A percentile compares a stretch with the other conserved stretches of the same genome.
Conservation (phyloP, 306 rosid species). For the Dryas octopetala region DNA sequence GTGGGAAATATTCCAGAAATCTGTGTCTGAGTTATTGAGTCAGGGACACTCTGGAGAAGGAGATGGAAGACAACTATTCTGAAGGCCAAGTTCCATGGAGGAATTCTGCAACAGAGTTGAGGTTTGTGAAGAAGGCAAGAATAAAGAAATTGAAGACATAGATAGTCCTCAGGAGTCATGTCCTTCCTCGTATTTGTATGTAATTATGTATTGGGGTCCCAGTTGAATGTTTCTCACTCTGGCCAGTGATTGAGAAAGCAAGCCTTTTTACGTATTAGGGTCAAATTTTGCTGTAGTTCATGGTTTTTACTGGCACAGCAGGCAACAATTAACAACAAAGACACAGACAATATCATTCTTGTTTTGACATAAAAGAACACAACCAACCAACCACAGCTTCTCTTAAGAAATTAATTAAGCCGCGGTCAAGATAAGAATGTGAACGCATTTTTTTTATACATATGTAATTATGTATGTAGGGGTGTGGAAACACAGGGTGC, state of each 20-base stretch:
- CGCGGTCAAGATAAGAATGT: background rate
- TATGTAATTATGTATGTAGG: too few species aligned
- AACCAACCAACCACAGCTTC: too few species aligned
- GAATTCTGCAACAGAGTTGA: background rate
- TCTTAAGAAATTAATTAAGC: background rate
- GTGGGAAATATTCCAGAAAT: background rate
- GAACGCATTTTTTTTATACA: background rate
- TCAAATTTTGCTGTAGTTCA: too few species aligned
- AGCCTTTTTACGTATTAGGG: too few species aligned
- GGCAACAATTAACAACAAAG: too few species aligned
- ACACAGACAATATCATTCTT: too few species aligned
- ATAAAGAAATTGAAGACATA: constrained; percentile 7
- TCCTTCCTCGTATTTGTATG: background rate
- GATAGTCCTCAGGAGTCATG: background rate
- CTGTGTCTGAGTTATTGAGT: background rate
- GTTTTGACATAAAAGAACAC: too few species aligned
- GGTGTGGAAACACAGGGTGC: too few species aligned
- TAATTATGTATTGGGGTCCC: background rate
- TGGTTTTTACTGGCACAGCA: too few species aligned
- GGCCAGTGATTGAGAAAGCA: background rate
- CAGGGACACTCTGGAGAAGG: background rate
- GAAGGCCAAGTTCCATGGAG: background rate
- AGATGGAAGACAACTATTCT: background rate
- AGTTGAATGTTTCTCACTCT: background rate
- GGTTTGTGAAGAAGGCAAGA: background rate